Percentiles rank a stretch among this genome's conserved stretches.
Conservation (phyloP, 2,329 filamentous ascomycete species). For the Hymenoscyphus fraxineus region DNA sequence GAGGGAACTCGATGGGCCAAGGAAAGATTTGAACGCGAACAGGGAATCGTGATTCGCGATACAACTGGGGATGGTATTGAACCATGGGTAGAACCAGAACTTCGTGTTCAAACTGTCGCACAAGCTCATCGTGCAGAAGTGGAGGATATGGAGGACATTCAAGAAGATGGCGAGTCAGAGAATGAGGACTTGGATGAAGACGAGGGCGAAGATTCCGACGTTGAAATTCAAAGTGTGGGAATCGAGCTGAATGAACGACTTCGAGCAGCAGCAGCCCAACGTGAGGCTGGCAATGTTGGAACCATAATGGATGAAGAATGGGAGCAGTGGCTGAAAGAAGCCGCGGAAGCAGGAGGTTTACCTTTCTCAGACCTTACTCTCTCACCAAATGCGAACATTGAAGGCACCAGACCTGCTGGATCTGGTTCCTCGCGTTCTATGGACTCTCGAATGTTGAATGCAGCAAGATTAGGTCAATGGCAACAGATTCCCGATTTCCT, state of each 20-base stretch:
- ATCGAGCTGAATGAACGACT: constrained; percentile 62
- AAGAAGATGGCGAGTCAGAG: constrained; percentile 32
- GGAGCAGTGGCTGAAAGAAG: constrained; percentile 72
- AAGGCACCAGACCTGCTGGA: constrained; percentile 36
- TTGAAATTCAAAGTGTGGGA: constrained; percentile 56
- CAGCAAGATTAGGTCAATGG: constrained; percentile 56
- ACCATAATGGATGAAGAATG: constrained; percentile 65
- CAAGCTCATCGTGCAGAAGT: constrained; percentile 23
- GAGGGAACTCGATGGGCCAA: constrained; percentile 81
- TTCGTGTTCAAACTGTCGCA: constrained; percentile 21
- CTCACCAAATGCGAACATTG: constrained; percentile 32
- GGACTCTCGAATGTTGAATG: constrained; percentile 49
- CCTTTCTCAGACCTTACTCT: constrained; percentile 41
- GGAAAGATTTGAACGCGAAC: constrained; percentile 73
- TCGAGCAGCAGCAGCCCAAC: constrained; percentile 58
- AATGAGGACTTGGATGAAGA: constrained; percentile 36
- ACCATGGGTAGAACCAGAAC: constrained; percentile 53
- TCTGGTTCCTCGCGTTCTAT: constrained; percentile 34
- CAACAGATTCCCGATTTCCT: constrained; percentile 54
- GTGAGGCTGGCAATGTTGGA: constrained; percentile 56
- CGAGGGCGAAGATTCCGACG: constrained; percentile 50
- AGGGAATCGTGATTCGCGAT: constrained; percentile 65
- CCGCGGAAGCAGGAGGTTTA: constrained; percentile 59
- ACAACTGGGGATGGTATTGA: constrained; percentile 67
- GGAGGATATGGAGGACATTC: constrained; percentile 37